A percentile compares a stretch with the other conserved stretches of the same genome.
These are phyloP conservation scores for Echinochloa phyllopogon DNA, from an alignment of 176 grass and related monocot genomes.

Conservation along the genomic window DNA sequence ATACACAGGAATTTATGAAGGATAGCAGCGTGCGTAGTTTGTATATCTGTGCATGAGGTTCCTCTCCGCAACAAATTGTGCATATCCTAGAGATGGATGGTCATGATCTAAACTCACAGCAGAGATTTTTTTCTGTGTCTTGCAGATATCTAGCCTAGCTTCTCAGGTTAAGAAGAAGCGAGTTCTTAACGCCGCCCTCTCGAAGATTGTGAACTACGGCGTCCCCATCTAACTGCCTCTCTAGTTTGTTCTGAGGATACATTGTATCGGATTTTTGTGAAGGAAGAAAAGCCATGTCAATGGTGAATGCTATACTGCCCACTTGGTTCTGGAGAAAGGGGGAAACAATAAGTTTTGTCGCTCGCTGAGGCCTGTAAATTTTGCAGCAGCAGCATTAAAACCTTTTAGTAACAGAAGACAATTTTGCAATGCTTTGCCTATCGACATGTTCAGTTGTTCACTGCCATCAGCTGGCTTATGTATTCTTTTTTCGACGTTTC, in stretches of 20 bases:
- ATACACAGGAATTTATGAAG: background rate
- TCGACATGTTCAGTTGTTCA: background rate
- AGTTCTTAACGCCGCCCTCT: conserved; percentile 37
- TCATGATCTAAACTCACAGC: background rate
- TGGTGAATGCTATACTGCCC: background rate
- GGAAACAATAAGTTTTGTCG: conserved; percentile 29
- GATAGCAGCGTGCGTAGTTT: background rate
- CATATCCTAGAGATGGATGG: background rate
- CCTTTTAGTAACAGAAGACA: background rate
- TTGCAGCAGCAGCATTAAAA: background rate
- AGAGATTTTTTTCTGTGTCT: background rate
- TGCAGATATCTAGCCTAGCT: conserved; percentile 52
- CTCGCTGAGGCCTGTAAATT: conserved; percentile 12
- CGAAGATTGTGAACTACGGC: conserved; percentile 54
- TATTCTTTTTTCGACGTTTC: background rate
- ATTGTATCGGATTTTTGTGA: background rate
- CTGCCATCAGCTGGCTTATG: background rate
- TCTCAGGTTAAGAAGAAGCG: conserved; percentile 58
- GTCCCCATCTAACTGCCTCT: conserved; percentile 44
- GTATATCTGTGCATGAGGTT: background rate
- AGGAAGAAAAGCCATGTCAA: background rate
- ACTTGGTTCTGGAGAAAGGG: background rate
- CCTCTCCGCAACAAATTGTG: background rate
- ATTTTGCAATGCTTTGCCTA: background rate
- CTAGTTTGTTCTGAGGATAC: background rate